These are phyloP conservation scores for Chalciporus sphaerocephalus DNA, from an alignment of 768 basidiomycete species.

Conservation along the genomic window DNA sequence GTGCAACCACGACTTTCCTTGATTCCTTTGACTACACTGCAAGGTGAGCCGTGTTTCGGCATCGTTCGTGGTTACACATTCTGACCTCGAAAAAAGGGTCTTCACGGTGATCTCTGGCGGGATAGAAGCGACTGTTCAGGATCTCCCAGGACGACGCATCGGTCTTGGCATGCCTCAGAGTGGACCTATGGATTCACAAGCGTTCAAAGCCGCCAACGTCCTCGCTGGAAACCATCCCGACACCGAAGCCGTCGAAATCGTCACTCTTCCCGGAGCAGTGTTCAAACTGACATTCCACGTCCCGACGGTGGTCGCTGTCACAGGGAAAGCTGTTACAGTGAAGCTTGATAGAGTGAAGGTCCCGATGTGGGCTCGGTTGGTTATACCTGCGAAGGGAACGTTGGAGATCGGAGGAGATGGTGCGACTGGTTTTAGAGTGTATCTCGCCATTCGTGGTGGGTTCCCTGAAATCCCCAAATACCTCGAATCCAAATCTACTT, in stretches of 20 bases:
- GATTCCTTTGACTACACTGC: slow-evolving; percentile 41
- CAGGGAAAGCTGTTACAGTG: slow-evolving; percentile 46
- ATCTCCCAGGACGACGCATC: slow-evolving; percentile 49
- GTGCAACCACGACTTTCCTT: slow-evolving; percentile 48
- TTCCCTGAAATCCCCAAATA: slow-evolving; percentile 54
- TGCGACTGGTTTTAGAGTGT: slow-evolving; percentile 46
- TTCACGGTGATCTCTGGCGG: slow-evolving; percentile 54
- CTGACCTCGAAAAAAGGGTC: slow-evolving; percentile 29
- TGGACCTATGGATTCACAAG: slow-evolving; percentile 60
- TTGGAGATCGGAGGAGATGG: slow-evolving; percentile 36
- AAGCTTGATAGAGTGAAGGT: slow-evolving; percentile 37
- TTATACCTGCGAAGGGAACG: slow-evolving; percentile 42
- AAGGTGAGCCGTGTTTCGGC: slow-evolving; percentile 30
- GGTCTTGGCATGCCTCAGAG: slow-evolving; percentile 58
- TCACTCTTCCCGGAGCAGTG: slow-evolving; percentile 41
- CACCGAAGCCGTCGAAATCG: slow-evolving; percentile 54
- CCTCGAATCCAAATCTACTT: slow-evolving; percentile 63
- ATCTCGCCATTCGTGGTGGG: slow-evolving; percentile 56
- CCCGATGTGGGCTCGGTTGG: slow-evolving; percentile 47
- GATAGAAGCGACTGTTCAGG: slow-evolving; percentile 55
- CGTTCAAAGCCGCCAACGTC: slow-evolving; percentile 53
- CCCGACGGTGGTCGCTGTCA: slow-evolving; percentile 48
- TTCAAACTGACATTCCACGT: slow-evolving; percentile 50
- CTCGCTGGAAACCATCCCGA: slow-evolving; percentile 50
- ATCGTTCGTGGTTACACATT: not conserved